These are phyloP conservation scores for Trichosanthes cucumerina DNA, from an alignment of 306 rosid species.

Conservation along the genomic window DNA sequence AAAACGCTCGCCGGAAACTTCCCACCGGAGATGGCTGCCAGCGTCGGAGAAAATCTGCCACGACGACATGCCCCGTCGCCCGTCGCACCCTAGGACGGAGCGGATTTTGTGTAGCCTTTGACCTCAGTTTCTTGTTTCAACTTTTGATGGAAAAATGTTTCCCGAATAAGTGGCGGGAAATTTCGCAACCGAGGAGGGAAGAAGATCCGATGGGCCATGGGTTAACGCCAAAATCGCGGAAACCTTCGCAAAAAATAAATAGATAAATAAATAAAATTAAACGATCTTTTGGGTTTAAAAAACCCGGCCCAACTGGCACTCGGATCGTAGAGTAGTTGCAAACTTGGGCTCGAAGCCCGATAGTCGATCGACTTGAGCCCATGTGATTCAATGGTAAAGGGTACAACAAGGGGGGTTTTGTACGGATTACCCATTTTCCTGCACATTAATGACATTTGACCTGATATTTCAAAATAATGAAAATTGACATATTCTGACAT, in stretches of 20 bases:
- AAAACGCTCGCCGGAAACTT: slow-evolving; percentile 5
- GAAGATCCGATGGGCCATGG: not conserved
- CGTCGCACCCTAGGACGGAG: not conserved
- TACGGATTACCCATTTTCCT: too few relatives aligned
- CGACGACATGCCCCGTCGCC: slow-evolving; percentile 22
- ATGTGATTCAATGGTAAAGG: not conserved
- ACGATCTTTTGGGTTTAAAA: not conserved
- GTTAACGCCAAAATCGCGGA: not conserved
- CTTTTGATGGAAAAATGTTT: not conserved
- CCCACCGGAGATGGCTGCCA: slow-evolving; percentile 27
- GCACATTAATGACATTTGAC: too few relatives aligned
- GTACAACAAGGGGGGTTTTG: too few relatives aligned
- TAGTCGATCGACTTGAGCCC: not conserved
- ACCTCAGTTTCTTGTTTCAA: not conserved
- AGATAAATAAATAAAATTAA: not conserved
- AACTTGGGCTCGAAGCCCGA: not conserved
- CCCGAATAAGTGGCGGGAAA: slow-evolving; percentile 5
- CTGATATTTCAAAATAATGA: too few relatives aligned
- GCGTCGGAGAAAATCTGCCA: slow-evolving; percentile 27
- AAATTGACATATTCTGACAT: too few relatives aligned
- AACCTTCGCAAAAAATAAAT: not conserved
- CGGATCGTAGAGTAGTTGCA: not conserved
- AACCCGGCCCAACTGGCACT: not conserved
- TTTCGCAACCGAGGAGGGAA: not conserved
- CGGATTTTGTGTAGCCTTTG: not conserved